Percentiles rank a stretch among this genome's conserved stretches.
These are phyloP conservation scores for Stagonosporopsis cucurbitacearum DNA, from an alignment of 2,329 filamentous ascomycete genomes.

Conservation along the genomic window DNA sequence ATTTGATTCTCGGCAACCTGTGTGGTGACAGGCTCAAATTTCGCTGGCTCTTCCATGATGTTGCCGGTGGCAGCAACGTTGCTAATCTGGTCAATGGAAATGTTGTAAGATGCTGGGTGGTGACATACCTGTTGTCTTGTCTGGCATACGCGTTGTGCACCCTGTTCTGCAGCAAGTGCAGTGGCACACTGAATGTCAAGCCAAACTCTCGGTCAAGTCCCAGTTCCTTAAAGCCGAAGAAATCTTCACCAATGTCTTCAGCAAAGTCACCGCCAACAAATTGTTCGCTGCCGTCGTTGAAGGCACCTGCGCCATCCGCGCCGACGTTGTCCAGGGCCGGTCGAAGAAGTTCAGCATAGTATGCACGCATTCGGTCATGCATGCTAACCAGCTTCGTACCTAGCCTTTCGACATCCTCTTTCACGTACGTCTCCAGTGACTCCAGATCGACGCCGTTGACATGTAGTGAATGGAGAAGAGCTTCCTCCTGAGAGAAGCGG, in stretches of 20 bases:
- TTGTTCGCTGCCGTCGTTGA: conserved; percentile 96
- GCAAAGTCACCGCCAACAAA: conserved; percentile 97
- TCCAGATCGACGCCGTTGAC: conserved; percentile 86
- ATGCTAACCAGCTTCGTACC: conserved; percentile 79
- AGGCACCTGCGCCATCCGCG: conserved; percentile 84
- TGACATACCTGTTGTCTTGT: conserved; percentile 66
- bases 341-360: conserved; percentile 90
- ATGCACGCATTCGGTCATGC: conserved; percentile 92
- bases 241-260: conserved; percentile 96
- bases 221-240: conserved; percentile 96
- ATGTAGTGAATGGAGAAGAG: conserved; percentile 82
- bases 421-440: conserved; percentile 82
- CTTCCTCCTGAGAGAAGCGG: conserved; percentile 82
- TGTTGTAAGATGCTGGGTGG: background rate
- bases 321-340: conserved; percentile 81
- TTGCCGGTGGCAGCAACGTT: conserved; percentile 64
- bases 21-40: conserved; percentile 78
- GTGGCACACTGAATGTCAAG: conserved; percentile 84
- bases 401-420: conserved; percentile 90
- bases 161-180: conserved; percentile 91
- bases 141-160: conserved; percentile 85
- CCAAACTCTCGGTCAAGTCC: conserved; percentile 92
- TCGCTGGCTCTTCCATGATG: conserved; percentile 71
- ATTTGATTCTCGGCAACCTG: conserved; percentile 82
- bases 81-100: conserved; percentile 50